Evolutionary conservation across 1,284 basidiomycete genomes (phyloP).

Genomic region (Gomphus bonarii): DNA sequence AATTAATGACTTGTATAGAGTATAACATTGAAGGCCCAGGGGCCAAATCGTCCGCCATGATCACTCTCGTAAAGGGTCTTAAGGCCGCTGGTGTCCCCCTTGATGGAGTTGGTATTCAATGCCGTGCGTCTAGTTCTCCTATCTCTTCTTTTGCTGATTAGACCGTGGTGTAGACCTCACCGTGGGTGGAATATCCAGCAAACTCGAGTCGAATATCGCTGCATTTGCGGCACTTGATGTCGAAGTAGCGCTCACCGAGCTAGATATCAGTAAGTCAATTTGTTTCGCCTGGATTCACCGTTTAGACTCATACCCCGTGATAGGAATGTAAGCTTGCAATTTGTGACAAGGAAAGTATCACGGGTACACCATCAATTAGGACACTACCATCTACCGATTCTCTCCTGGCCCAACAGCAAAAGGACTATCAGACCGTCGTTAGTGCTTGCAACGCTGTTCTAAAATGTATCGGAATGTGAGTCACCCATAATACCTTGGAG

Average conservation of each 20-base stretch:
- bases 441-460: constrained; percentile 36
- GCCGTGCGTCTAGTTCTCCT: constrained; percentile 17
- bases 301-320: neutral
- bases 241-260: constrained; percentile 40
- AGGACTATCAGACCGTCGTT: constrained; percentile 35
- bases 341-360: neutral
- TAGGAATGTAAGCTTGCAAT: neutral
- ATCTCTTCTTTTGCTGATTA: neutral
- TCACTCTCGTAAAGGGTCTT: constrained; percentile 33
- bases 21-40: constrained; percentile 41
- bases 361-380: constrained; percentile 22
- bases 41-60: constrained; percentile 34
- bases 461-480: constrained; percentile 25
- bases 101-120: constrained; percentile 40
- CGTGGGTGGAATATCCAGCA: constrained; percentile 25
- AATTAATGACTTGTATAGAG: constrained; percentile 37
- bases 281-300: neutral
- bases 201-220: constrained; percentile 17
- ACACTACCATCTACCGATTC: constrained; percentile 12
- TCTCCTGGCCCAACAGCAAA: constrained; percentile 15
- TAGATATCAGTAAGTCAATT: constrained; percentile 19
- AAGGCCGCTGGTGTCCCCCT: constrained; percentile 32
- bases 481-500: neutral
- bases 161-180: constrained; percentile 26
- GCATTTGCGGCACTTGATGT: constrained; percentile 31